Base-by-base conservation (phyloP, 2,329 filamentous ascomycete genomes). In the Pseudogymnoascus destructans region DNA sequence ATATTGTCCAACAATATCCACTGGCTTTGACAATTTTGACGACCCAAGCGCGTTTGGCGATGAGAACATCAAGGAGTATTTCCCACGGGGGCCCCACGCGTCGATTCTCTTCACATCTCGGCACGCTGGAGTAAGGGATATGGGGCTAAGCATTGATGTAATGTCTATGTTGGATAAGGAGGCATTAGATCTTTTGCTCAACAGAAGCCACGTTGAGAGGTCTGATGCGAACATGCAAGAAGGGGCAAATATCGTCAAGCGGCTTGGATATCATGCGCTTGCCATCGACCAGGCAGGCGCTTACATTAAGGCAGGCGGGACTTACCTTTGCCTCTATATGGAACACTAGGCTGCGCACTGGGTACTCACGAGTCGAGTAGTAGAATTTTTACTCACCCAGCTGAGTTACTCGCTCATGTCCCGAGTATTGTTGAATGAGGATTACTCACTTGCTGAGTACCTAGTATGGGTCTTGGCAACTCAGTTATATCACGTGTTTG, bases 251-350 rank as follows among this genome's bases (percentile, higher is more conserved):
- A 63, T 63, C 13, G 57, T 62, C 36, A 54, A 55, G 57, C 57
- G 4, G 19, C 62, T 67, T 52, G 66, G 63, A 13, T 62, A 58
- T 23, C 64, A 61, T 59, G 59, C 66, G 2, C 64, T 68, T 8
- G 66, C 65, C 11, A 65, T 69, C 9, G 61, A 64, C 17, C 67
- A 68, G 56, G 67, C 66, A n/a, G 65, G 63, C 3, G 65, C 67
- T 36, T 69, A 66, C 55, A 65, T 68, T 13, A 19, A 38, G 9
- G 42, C 35, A 3, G 60, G 58, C 3, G 61, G 61, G 9, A 59
- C 67, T 13, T 21, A 42, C 3, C 21, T 66, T 3, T 27, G 49
- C 4, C 49, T 64, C 27, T 68, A 66, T 15, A 46, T 65, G 25
- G 42, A 57, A 7, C 59, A 62, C 6, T 65, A 64, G n/a, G n/a